Percentiles rank a stretch among this genome's conserved stretches.
Conservation (phyloP, 805 yeast genomes). For the Wickerhamomyces rabaulensis region DNA sequence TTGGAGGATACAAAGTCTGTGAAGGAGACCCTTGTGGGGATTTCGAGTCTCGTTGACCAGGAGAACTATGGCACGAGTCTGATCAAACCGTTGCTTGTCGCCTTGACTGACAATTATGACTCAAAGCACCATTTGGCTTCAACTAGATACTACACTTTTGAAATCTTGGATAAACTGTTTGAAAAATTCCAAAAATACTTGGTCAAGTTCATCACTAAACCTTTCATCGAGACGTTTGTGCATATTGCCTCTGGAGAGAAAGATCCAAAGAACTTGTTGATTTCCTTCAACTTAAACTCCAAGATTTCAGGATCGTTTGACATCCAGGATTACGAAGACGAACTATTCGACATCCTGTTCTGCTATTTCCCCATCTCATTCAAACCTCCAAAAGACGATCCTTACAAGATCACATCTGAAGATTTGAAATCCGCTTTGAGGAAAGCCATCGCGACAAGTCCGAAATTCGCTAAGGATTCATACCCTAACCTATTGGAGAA, state of each 20-base stretch:
- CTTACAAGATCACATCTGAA: slow-evolving; percentile 71
- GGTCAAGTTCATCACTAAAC: slow-evolving; percentile 25
- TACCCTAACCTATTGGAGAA: slow-evolving; percentile 78
- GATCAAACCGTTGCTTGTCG: slow-evolving; percentile 31
- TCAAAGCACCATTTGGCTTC: slow-evolving; percentile 57
- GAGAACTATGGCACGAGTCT: slow-evolving; percentile 37
- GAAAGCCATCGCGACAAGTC: slow-evolving; percentile 54
- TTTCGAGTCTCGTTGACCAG: slow-evolving; percentile 48
- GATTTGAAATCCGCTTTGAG: slow-evolving; percentile 64
- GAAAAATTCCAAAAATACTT: slow-evolving; percentile 23
- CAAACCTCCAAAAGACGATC: slow-evolving; percentile 86
- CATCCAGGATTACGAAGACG: slow-evolving; percentile 44
- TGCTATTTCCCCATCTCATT: slow-evolving; percentile 97
- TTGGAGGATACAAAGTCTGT: slow-evolving; percentile 58
- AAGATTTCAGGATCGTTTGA: slow-evolving; percentile 37
- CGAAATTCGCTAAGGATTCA: slow-evolving; percentile 63
- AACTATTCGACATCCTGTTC: slow-evolving; percentile 80
- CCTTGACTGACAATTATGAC: slow-evolving; percentile 39
- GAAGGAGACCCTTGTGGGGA: slow-evolving; percentile 47
- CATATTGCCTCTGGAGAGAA: slow-evolving; percentile 82
- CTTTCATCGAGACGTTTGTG: slow-evolving; percentile 52
- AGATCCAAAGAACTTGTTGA: slow-evolving; percentile 82
- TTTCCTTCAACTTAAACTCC: slow-evolving; percentile 56
- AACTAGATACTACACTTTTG: slow-evolving; percentile 55
- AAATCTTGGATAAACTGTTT: slow-evolving; percentile 36